Base-by-base conservation (phyloP, 2,329 filamentous ascomycete genomes). In the Magnaporthiopsis rhizophila region DNA sequence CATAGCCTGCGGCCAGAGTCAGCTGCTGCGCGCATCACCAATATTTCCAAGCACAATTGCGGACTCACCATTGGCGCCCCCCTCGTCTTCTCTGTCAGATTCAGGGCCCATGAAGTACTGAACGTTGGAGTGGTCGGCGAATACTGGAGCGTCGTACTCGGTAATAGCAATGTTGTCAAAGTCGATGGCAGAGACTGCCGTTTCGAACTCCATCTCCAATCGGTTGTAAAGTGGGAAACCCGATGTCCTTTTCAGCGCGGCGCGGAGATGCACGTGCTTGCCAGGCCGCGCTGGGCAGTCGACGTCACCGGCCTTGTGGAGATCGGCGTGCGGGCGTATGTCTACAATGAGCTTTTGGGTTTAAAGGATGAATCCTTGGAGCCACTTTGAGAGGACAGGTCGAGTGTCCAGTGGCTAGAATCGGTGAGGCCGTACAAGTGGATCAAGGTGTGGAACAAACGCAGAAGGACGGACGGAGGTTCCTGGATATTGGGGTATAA, bases 251-350 rank as follows among this genome's bases (percentile, higher is more conserved):
- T n/a, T 53, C 50, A 32, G 21, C 32, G 50, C 21, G 24, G 61
- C 60, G 38, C 15, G 32, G 18, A 56, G 32, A 45, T 28, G 32
- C 38, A 59, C 6, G 34, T 4, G 38, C 61, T n/a, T 53, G 24
- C 53, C 21, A n/a, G 32, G 34, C 13, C 32, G 61, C 53, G 53
- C 50, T n/a, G 38, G n/a, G 50, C 62, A 28, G 26, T n/a, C 58
- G 62, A 63, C 57, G 62, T 63, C 62, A 59, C 62, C n/a, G 30
- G 34, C 4, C 26, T 30, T 63, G 62, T 58, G 62, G 57, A 26
- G 32, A n/a, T 59, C 18, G 18, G n/a, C n/a, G 45, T 34, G 32
- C 24, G 28, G 24, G n/a, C n/a, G 53, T 30, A 30, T 7, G 26
- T 32, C 30, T 36, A 59, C 57, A 45, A 28, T 18, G n/a, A 12